These are phyloP conservation scores for Vairimorpha necatrix DNA, from an alignment of 371 early-diverging fungal genomes.

Conservation along the genomic window DNA sequence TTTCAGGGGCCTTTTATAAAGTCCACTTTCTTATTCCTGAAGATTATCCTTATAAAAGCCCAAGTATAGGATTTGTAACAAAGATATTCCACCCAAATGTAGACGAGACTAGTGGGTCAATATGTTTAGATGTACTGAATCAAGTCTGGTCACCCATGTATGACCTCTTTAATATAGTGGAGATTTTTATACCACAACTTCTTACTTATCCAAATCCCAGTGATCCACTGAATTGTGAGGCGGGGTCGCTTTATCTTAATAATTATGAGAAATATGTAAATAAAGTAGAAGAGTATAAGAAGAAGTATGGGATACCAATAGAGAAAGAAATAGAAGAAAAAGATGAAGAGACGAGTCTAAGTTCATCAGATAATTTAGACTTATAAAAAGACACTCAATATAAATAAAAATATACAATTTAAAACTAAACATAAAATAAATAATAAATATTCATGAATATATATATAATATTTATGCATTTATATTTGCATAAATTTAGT, in stretches of 20 bases:
- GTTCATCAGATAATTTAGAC: slow-evolving; percentile 31
- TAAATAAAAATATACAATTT: background rate
- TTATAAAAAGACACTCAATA: slow-evolving; percentile 12
- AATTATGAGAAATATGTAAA: slow-evolving; percentile 79
- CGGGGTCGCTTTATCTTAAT: slow-evolving; percentile 87
- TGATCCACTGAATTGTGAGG: slow-evolving; percentile 97
- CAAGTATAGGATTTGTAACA: slow-evolving; percentile 95
- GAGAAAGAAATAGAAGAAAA: slow-evolving; percentile 19
- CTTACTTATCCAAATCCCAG: slow-evolving; percentile 94
- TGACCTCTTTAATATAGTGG: slow-evolving; percentile 94
- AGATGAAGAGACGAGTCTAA: slow-evolving; percentile 8
- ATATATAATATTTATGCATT: background rate
- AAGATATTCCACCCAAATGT: slow-evolving; percentile 98
- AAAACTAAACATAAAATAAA: background rate
- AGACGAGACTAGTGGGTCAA: slow-evolving; percentile 94
- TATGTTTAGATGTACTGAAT: slow-evolving; percentile 97
- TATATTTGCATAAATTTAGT: background rate
- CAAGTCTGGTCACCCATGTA: slow-evolving; percentile 89
- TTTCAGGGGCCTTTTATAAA: slow-evolving; percentile 84
- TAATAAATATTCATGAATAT: background rate
- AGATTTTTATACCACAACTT: slow-evolving; percentile 90
- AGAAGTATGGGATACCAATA: slow-evolving; percentile 50
- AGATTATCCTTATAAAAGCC: slow-evolving; percentile 96
- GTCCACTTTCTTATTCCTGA: slow-evolving; percentile 92
- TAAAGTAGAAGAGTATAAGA: slow-evolving; percentile 50